Evolutionary conservation across 768 basidiomycete genomes (phyloP).

Genomic region (Pisolithus tinctorius): DNA sequence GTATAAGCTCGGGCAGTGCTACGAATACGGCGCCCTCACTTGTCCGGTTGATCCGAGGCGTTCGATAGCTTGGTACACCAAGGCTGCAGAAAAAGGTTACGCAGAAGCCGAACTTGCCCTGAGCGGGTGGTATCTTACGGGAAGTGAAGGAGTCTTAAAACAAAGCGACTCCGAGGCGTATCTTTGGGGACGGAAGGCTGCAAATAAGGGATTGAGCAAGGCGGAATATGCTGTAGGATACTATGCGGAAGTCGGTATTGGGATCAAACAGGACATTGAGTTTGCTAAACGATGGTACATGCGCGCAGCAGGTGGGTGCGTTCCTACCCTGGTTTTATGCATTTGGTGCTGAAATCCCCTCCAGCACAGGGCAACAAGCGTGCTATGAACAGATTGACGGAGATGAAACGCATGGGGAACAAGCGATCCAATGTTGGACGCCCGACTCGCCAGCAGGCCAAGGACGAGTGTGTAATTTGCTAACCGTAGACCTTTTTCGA

Average conservation of each 20-base stretch:
- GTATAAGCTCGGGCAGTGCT: constrained; percentile 92
- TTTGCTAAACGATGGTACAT: constrained; percentile 99
- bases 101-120: constrained; percentile 92
- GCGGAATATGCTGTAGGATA: constrained; percentile 99
- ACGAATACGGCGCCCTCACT: constrained; percentile 83
- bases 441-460: constrained; percentile 89
- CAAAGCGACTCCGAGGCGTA: constrained; percentile 99
- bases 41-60: constrained; percentile 91
- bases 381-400: constrained; percentile 92
- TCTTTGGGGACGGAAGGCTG: constrained; percentile 92
- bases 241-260: constrained; percentile 96
- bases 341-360: constrained; percentile 1
- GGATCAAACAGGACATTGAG: constrained; percentile 92
- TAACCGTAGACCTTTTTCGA: constrained; percentile 20
- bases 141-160: constrained; percentile 90
- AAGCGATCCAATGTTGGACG: constrained; percentile 72
- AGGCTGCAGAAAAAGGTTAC: constrained; percentile 95
- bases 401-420: constrained; percentile 86
- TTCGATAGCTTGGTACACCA: constrained; percentile 98
- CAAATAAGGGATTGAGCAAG: constrained; percentile 93
- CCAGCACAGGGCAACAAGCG: constrained; percentile 96
- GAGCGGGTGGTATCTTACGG: constrained; percentile 98
- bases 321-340: not conserved
- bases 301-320: constrained; percentile 85
- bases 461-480: constrained; percentile 87